Percentiles rank a stretch among this genome's conserved stretches.
Evolutionary conservation across 2,329 filamentous ascomycete species (phyloP).

Genomic region (Hypoxylon sp.): DNA sequence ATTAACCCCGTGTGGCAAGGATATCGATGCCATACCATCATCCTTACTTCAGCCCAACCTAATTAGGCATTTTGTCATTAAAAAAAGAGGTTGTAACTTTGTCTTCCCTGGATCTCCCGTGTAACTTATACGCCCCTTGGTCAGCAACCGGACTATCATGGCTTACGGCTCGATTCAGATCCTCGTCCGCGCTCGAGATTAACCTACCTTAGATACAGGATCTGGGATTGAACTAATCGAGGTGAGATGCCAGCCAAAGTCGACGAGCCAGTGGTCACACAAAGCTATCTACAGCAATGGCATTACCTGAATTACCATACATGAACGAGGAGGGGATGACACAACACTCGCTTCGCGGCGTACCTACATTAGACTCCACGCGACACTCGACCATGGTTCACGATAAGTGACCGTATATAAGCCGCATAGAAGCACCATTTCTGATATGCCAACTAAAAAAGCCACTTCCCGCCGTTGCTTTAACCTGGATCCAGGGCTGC

Average conservation of each 20-base stretch:
- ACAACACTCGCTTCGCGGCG: conserved; percentile 22
- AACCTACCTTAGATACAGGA: conserved; percentile 21
- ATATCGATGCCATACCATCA: conserved; percentile 7
- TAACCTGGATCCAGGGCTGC: conserved; percentile 31
- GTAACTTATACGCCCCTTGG: conserved; percentile 18
- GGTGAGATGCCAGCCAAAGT: conserved; percentile 27
- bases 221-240: conserved; percentile 28
- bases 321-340: conserved; percentile 18
- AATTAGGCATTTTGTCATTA: conserved; percentile 5
- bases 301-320: conserved; percentile 29
- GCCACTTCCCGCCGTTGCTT: conserved; percentile 15
- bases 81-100: too few relatives aligned
- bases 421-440: conserved; percentile 27
- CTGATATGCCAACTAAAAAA: conserved; percentile 26
- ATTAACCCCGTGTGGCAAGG: too few relatives aligned
- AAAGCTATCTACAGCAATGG: conserved; percentile 27
- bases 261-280: conserved; percentile 24
- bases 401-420: conserved; percentile 26
- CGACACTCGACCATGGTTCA: conserved; percentile 30
- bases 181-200: conserved; percentile 26
- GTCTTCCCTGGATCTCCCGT: too few relatives aligned
- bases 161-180: conserved; percentile 30
- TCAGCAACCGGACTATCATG: conserved; percentile 17
- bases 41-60: conserved; percentile 4
- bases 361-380: conserved; percentile 33